Percentiles rank a stretch among this genome's conserved stretches.
Evolutionary conservation across 106 monocot species (phyloP).

Genomic region (Phalaenopsis aphrodite): DNA sequence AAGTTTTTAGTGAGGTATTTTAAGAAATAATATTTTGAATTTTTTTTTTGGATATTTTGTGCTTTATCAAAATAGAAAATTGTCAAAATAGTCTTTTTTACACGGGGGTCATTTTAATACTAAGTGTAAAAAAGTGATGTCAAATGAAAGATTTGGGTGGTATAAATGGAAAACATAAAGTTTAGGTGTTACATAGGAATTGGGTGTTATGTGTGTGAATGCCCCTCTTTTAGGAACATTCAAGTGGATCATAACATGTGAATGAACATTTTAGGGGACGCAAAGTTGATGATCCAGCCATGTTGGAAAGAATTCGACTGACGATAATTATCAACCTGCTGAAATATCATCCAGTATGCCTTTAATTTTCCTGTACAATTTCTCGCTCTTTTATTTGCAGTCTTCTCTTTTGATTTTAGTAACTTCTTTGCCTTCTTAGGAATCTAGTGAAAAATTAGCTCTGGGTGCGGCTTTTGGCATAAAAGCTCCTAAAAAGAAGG

Average conservation of each 20-base stretch:
- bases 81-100: too few relatives aligned
- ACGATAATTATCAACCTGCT: slow-evolving; percentile 86
- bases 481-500: slow-evolving; percentile 77
- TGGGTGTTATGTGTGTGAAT: too few relatives aligned
- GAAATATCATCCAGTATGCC: slow-evolving; percentile 81
- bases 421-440: slow-evolving; percentile 27
- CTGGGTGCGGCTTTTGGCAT: slow-evolving; percentile 94
- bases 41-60: too few relatives aligned
- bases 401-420: background rate
- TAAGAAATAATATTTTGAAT: too few relatives aligned
- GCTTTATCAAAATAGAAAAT: too few relatives aligned
- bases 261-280: slow-evolving; percentile 46
- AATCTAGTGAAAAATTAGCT: slow-evolving; percentile 85
- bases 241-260: background rate
- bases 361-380: slow-evolving; percentile 1
- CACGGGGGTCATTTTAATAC: too few relatives aligned
- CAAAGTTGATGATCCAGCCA: slow-evolving; percentile 82
- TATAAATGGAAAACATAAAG: too few relatives aligned
- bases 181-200: too few relatives aligned
- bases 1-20: too few relatives aligned
- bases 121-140: too few relatives aligned
- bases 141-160: too few relatives aligned
- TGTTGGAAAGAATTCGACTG: slow-evolving; percentile 79
- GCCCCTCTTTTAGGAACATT: too few relatives aligned
- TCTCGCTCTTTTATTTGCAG: background rate